A percentile compares a stretch with the other conserved stretches of the same genome.
phyloP scores from a whole-genome alignment of 2,329 filamentous ascomycete genomes.

The Pezicula rhizophila region DNA sequence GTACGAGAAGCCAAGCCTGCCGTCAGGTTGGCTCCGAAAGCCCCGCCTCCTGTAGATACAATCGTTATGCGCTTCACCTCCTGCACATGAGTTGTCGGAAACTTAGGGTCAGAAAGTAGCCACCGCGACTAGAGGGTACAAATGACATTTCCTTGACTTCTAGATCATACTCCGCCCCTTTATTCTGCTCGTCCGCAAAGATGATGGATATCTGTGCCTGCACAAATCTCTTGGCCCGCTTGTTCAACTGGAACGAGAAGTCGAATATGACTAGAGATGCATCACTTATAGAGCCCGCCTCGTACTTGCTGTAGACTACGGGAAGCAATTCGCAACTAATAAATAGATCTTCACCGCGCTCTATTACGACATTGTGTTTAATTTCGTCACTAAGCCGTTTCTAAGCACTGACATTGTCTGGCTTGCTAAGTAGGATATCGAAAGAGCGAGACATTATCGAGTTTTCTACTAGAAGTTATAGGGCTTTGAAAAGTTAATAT shows the following conservation, averaged over 20 bases:
- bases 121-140: not conserved
- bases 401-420: not conserved
- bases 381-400: not conserved
- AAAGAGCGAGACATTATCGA: not conserved
- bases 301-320: not conserved
- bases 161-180: not conserved
- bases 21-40: not conserved
- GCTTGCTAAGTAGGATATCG: not conserved
- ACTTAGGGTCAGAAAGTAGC: not conserved
- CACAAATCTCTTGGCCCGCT: not conserved
- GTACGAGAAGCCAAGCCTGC: not conserved
- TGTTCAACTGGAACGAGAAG: not conserved
- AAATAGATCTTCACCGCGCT: not conserved
- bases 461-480: no score
- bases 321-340: not conserved
- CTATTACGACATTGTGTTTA: not conserved
- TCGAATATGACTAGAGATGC: not conserved
- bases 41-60: not conserved
- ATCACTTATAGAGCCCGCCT: not conserved
- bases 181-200: not conserved
- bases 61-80: not conserved
- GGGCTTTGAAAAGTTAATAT: no score
- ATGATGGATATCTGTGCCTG: not conserved
- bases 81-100: not conserved
- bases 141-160: not conserved